Conservation (phyloP, 352 stramenopile genomes). For the Phytophthora litchii region DNA sequence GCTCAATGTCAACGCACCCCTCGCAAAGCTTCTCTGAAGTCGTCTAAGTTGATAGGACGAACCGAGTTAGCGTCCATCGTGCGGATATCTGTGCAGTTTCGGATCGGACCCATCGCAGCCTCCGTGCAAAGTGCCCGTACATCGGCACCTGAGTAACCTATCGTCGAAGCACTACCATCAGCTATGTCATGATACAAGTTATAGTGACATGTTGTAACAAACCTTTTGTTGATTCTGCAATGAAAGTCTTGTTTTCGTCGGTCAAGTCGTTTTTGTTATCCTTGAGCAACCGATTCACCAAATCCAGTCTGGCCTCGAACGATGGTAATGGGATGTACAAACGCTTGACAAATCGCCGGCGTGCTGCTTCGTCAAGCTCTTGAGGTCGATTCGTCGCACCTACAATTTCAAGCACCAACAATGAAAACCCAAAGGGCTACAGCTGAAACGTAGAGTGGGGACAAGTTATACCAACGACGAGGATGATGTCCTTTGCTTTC, state of each 20-base stretch:
- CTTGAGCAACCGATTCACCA: slow-evolving; percentile 92
- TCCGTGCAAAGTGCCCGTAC: slow-evolving; percentile 97
- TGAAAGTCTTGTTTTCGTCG: slow-evolving; percentile 84
- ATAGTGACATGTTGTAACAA: not conserved
- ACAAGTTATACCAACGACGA: slow-evolving; percentile 71
- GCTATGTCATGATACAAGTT: not conserved
- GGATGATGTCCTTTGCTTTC: slow-evolving; percentile 90
- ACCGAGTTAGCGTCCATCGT: slow-evolving; percentile 92
- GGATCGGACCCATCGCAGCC: slow-evolving; percentile 97
- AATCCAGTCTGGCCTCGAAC: slow-evolving; percentile 77
- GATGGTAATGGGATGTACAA: slow-evolving; percentile 98
- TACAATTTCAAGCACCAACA: slow-evolving; percentile 17
- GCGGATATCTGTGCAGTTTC: slow-evolving; percentile 77
- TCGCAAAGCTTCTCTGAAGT: slow-evolving; percentile 95
- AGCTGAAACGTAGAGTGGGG: not conserved
- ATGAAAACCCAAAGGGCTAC: not conserved
- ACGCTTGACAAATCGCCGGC: slow-evolving; percentile 96
- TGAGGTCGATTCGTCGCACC: slow-evolving; percentile 97
- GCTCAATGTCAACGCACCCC: slow-evolving; percentile 45
- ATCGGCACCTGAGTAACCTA: slow-evolving; percentile 98
- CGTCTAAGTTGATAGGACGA: slow-evolving; percentile 93
- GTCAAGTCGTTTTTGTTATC: slow-evolving; percentile 93
- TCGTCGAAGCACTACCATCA: slow-evolving; percentile 14
- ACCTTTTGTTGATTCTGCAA: slow-evolving; percentile 90
- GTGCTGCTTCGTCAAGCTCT: slow-evolving; percentile 97